Conservation (phyloP, 148 eudicot species). For the Chenopodium quinoa region DNA sequence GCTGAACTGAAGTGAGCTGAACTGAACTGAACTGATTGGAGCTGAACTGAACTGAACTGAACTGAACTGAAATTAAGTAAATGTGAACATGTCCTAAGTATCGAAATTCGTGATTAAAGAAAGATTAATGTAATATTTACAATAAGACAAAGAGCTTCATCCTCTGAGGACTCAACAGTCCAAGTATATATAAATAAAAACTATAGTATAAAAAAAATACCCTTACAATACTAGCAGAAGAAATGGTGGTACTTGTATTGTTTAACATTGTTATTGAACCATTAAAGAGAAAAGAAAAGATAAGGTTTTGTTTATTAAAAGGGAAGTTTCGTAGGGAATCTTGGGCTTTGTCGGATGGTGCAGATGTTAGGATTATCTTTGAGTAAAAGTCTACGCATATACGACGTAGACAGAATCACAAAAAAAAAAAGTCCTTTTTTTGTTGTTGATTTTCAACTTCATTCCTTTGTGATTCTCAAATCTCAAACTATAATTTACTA, state of each 20-base stretch:
- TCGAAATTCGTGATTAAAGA: no score
- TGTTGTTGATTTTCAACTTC: not conserved
- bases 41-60: no score
- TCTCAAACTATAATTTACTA: not conserved
- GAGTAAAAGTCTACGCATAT: not conserved
- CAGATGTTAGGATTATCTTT: not conserved
- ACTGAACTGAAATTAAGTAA: no score
- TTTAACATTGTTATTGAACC: not conserved
- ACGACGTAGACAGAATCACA: conserved; percentile 5
- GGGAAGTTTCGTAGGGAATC: conserved; percentile 4
- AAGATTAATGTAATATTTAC: not conserved
- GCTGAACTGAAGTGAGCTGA: no score
- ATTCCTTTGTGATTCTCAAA: not conserved
- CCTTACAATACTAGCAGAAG: not conserved
- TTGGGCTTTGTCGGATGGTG: conserved; percentile 11
- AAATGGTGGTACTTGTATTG: not conserved
- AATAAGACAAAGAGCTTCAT: not conserved
- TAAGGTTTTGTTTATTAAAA: not conserved
- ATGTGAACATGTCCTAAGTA: no score
- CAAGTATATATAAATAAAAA: not conserved
- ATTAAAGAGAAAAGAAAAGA: not conserved
- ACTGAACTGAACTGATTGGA: no score
- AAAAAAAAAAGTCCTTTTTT: not conserved
- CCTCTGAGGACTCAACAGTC: not conserved
- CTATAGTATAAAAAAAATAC: no score